These are phyloP conservation scores for Fusarium burgessii DNA, from an alignment of 2,329 filamentous ascomycete species.

Conservation along the genomic window DNA sequence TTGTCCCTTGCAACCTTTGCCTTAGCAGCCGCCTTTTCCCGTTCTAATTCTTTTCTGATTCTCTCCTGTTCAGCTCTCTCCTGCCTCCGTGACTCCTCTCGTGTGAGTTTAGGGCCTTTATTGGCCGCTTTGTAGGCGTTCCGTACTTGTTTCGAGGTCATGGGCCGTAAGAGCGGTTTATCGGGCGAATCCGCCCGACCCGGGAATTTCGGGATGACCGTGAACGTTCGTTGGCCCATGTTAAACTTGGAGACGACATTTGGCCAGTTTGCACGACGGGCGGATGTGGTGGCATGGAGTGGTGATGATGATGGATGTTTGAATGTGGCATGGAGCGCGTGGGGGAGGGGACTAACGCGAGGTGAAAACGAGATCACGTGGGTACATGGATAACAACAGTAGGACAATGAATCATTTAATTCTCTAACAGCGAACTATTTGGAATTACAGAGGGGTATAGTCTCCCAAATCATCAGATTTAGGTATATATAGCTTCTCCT, in stretches of 20 bases:
- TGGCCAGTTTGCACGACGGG: constrained; percentile 4
- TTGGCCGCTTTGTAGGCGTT: constrained; percentile 54
- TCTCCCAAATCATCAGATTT: background rate
- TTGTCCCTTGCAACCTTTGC: constrained; percentile 65
- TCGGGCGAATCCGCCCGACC: constrained; percentile 38
- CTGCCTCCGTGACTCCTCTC: constrained; percentile 54
- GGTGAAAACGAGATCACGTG: constrained; percentile 46
- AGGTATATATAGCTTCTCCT: background rate
- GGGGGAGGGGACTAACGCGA: constrained; percentile 36
- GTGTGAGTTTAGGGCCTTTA: constrained; percentile 53
- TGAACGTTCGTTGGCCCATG: constrained; percentile 61
- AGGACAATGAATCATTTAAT: background rate
- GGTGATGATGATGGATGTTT: background rate
- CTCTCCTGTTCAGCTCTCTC: constrained; percentile 65
- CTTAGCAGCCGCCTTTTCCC: constrained; percentile 60
- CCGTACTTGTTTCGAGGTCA: constrained; percentile 58
- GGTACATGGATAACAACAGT: constrained; percentile 16
- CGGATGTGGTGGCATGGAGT: background rate
- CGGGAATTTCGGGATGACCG: constrained; percentile 54
- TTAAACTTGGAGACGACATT: constrained; percentile 35
- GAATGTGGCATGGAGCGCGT: constrained; percentile 19
- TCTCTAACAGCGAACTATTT: background rate
- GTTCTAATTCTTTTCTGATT: constrained; percentile 65
- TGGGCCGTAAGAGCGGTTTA: constrained; percentile 46
- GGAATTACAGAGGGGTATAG: background rate